Base-by-base conservation (phyloP, 1,284 basidiomycete genomes). In the Ceratobasidium sp. region DNA sequence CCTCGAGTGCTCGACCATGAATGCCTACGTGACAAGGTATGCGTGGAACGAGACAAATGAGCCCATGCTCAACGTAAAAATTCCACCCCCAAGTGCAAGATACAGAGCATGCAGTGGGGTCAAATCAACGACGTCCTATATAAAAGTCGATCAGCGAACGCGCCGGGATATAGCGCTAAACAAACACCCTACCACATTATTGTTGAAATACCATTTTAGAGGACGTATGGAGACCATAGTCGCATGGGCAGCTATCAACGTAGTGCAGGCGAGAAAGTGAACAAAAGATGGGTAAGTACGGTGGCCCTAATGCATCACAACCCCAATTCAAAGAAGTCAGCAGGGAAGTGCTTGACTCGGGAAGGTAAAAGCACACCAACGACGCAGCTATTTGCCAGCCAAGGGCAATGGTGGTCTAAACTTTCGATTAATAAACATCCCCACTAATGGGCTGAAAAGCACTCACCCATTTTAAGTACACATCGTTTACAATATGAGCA, bases 401-500 rank as follows among this genome's bases (percentile, higher is more conserved):
- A 97, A 2, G 91, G 91, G 80, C 95, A 97, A 80, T 97, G 95
- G 81, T 96, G 95, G 81, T 97, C 94, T 93, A 76, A 1, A 54
- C 27, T 48, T 27, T 65, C 15, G 77, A 50, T 74, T 75, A 56
- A 77, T 36, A 41, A 73, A 9, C 60, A 76, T 79, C 78, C 78
- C 71, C 65, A n/a, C 33, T 17, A 54, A 76, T 67, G 76, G 57
- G 62, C 44, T 47, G 17, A 24, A 54, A 31, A 22, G 54, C 11
- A 82, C 89, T 73, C 67, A 93, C 94, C 92, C 90, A 96, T 93
- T 84, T 95, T 96, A 56, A 96, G 83, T 8, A 94, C 90, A 81
- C 95, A 96, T 51, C 91, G 86, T 51, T 89, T 87, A 81, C 95
- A 96, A 48, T 87, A 82, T 2, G 88, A 88, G 81, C 93, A 96